Evolutionary conservation across 2,329 filamentous ascomycete genomes (phyloP), one percentile per base, ranked within the genome.

Genomic region (Colletotrichum paranaense): DNA sequence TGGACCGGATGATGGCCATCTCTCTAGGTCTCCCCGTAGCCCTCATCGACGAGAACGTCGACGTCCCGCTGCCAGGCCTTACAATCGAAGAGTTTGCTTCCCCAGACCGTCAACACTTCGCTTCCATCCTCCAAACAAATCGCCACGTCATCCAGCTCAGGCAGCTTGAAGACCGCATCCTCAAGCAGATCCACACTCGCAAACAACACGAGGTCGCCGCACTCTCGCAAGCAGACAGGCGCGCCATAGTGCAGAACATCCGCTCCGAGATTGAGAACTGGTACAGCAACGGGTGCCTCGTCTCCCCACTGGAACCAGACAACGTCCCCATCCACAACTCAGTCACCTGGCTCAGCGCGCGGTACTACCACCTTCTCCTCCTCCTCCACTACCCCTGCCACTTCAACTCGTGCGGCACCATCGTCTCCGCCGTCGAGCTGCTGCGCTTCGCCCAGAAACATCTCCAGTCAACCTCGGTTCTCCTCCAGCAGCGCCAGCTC

Each of bases 31-130:
- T 86, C 11, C 82, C 84, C 0, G 79, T 80, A 2, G 82, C 83
- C 1, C 78, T 87, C 9, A 80, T 77, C 1, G 83, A 86, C 72
- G 81, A 83, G 19, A 81, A 82, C 53, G 79, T 81, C 35, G 81
- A 82, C 63, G 80, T 86, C 2, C 84, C 85, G 0, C 78, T 87
- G 5, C 85, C 85, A 1, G 80, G 84, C 2, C 79, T 87, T 7
- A 86, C 84, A 0, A 78, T 86, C n/a, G 82, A 85, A 35, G 85
- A 87, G 76, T 86, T 85, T 73, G 83, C 83, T 3, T 83, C 82
- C 7, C 66, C 81, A 2, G 83, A 84, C 19, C 77, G 83, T 9
- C 76, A 80, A 19, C 77, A 82, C 1, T 83, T 82, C 67, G 81
- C 84, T n/a, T 80, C 81, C 6, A 83, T 83, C 22, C 77, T 87